Conservation (phyloP, 1,139 yeast species). For the Starmera stellimalicola region DNA sequence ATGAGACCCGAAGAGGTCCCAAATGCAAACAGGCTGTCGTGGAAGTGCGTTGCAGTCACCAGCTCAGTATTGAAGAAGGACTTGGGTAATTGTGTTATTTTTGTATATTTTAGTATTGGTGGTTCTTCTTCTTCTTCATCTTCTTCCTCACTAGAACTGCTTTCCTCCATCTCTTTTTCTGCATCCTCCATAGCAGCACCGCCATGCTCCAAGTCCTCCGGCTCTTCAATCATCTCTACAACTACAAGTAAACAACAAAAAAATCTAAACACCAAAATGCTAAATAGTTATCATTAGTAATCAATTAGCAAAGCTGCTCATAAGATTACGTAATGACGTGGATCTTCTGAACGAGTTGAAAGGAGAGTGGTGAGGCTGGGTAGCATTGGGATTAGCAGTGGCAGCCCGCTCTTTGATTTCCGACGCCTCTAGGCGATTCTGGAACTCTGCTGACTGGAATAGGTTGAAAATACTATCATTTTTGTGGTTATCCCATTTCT, state of each 20-base stretch:
- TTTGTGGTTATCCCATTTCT: conserved; percentile 1
- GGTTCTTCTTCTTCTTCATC: conserved; percentile 43
- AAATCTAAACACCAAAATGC: too few species aligned
- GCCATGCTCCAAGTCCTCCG: neutral
- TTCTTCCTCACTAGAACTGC: conserved; percentile 15
- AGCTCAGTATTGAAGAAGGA: conserved; percentile 68
- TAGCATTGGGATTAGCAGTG: neutral
- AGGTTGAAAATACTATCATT: conserved; percentile 4
- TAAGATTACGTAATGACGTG: conserved; percentile 1
- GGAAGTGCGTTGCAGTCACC: conserved; percentile 57
- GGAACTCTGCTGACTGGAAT: conserved; percentile 8
- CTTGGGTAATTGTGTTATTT: conserved; percentile 56
- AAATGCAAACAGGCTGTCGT: conserved; percentile 55
- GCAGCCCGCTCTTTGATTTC: neutral
- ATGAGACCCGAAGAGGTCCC: conserved; percentile 88
- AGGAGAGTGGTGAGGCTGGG: neutral
- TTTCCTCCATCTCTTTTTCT: conserved; percentile 10
- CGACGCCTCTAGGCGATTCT: conserved; percentile 5
- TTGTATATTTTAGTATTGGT: conserved; percentile 64
- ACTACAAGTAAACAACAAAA: too few species aligned
- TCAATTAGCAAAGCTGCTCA: too few species aligned
- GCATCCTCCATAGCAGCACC: too few species aligned
- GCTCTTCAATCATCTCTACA: neutral
- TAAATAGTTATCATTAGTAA: too few species aligned
- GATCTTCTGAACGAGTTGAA: conserved; percentile 1